A percentile compares a stretch with the other conserved stretches of the same genome.
Conservation (phyloP, 1,139 yeast species). For the Sugiyamaella xylanicola region DNA sequence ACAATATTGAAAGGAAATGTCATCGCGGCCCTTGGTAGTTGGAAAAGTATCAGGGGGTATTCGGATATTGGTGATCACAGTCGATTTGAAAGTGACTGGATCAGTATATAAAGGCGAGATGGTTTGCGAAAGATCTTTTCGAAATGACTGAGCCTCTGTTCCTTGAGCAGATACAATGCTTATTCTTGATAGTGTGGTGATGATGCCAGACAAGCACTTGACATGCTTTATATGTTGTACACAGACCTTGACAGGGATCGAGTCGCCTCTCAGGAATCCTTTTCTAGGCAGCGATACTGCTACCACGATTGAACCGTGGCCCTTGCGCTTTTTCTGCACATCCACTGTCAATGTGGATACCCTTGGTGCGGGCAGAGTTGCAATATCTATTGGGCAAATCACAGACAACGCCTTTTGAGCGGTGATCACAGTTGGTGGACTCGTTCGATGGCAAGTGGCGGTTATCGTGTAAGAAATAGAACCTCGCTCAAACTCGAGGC, state of each 20-base stretch:
- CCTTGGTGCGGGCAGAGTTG: slow-evolving; percentile 63
- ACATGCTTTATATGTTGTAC: slow-evolving; percentile 71
- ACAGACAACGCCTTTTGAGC: slow-evolving; percentile 55
- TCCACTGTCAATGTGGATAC: slow-evolving; percentile 66
- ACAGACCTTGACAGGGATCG: slow-evolving; percentile 67
- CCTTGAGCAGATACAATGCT: slow-evolving; percentile 70
- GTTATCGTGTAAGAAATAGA: slow-evolving; percentile 68
- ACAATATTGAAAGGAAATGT: slow-evolving; percentile 81
- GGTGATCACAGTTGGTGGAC: slow-evolving; percentile 30
- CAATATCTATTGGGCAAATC: slow-evolving; percentile 73
- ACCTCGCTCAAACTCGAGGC: slow-evolving; percentile 84
- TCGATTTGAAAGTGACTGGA: slow-evolving; percentile 60
- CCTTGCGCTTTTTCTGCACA: slow-evolving; percentile 42
- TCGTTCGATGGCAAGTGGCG: slow-evolving; percentile 52
- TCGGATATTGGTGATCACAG: slow-evolving; percentile 62
- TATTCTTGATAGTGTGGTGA: slow-evolving; percentile 76
- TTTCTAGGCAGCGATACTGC: slow-evolving; percentile 62
- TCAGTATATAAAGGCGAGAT: slow-evolving; percentile 79
- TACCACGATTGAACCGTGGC: slow-evolving; percentile 42
- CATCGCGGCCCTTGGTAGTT: slow-evolving; percentile 70
- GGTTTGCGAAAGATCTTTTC: slow-evolving; percentile 81
- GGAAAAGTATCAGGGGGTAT: slow-evolving; percentile 89
- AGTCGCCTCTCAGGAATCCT: slow-evolving; percentile 79
- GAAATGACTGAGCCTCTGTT: slow-evolving; percentile 62
- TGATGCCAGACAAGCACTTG: slow-evolving; percentile 73